Evolutionary conservation across 345 rosid species (phyloP).

Genomic region (Gossypium ekmanianum): DNA sequence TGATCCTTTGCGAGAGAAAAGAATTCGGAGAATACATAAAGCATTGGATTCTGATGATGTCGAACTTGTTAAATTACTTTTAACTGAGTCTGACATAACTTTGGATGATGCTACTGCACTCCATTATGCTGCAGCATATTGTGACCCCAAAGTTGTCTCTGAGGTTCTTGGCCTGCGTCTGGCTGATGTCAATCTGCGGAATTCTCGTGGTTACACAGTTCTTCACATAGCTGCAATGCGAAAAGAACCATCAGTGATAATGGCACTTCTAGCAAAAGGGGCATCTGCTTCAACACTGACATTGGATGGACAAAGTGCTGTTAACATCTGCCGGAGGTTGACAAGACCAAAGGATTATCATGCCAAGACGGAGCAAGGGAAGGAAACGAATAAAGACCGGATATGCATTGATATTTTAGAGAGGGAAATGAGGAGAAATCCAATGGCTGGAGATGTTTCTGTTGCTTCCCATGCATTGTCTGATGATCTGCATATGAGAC

Average conservation of each 20-base stretch:
- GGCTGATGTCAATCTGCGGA: slow-evolving; percentile 71
- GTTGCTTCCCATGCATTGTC: slow-evolving; percentile 44
- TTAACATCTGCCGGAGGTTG: slow-evolving; percentile 69
- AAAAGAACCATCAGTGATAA: slow-evolving; percentile 66
- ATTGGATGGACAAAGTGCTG: slow-evolving; percentile 75
- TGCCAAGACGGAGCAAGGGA: slow-evolving; percentile 63
- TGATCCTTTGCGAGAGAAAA: slow-evolving; percentile 52
- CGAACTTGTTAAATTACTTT: slow-evolving; percentile 82
- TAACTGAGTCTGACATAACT: slow-evolving; percentile 69
- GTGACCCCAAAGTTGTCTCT: slow-evolving; percentile 84
- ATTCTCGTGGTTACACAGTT: slow-evolving; percentile 74
- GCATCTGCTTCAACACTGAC: slow-evolving; percentile 70
- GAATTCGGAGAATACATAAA: slow-evolving; percentile 70
- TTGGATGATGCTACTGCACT: slow-evolving; percentile 79
- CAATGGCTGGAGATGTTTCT: slow-evolving; percentile 50
- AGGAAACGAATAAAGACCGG: slow-evolving; percentile 72
- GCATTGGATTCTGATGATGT: slow-evolving; percentile 95
- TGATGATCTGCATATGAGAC: slow-evolving; percentile 85
- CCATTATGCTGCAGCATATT: slow-evolving; percentile 86
- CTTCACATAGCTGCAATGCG: slow-evolving; percentile 92
- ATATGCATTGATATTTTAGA: slow-evolving; percentile 83
- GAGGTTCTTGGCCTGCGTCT: slow-evolving; percentile 64
- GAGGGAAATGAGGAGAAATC: slow-evolving; percentile 77
- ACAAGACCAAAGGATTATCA: slow-evolving; percentile 88
- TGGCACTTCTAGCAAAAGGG: slow-evolving; percentile 66